Evolutionary conservation across 805 yeast genomes (phyloP).

Genomic region (Yarrowia sp.): DNA sequence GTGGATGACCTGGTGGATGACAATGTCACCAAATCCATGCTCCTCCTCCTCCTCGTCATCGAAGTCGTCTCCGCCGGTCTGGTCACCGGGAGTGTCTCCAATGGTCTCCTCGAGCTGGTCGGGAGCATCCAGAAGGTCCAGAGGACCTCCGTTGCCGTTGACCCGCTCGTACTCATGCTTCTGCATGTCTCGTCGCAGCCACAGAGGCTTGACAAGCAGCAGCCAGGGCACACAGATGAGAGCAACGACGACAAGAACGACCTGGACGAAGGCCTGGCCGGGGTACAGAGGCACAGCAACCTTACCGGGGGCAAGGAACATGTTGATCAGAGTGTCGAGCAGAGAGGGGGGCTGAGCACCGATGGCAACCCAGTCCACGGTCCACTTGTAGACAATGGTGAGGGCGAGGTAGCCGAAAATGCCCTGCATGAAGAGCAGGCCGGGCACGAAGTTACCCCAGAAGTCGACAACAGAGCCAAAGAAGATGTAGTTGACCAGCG

Average conservation of each 20-base stretch:
- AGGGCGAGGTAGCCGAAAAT: constrained; percentile 90
- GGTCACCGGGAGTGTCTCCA: constrained; percentile 31
- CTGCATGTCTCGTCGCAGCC: constrained; percentile 57
- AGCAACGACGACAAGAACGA: constrained; percentile 69
- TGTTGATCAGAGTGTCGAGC: constrained; percentile 88
- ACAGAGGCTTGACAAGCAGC: constrained; percentile 77
- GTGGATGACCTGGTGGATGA: constrained; percentile 96
- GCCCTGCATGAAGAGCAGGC: constrained; percentile 90
- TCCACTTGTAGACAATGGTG: constrained; percentile 90
- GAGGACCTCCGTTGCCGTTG: constrained; percentile 39
- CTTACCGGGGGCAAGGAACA: constrained; percentile 92
- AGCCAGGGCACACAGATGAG: constrained; percentile 91
- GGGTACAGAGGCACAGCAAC: constrained; percentile 75
- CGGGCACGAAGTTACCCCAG: constrained; percentile 91
- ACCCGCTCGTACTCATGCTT: constrained; percentile 53
- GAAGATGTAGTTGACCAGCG: constrained; percentile 72
- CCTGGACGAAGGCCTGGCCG: constrained; percentile 78
- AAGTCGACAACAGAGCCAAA: constrained; percentile 75
- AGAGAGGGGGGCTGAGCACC: constrained; percentile 85
- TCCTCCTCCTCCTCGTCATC: constrained; percentile 54
- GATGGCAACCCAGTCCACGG: constrained; percentile 80
- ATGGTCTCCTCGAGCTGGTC: constrained; percentile 27
- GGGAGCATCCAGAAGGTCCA: constrained; percentile 27
- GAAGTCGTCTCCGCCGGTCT: constrained; percentile 43
- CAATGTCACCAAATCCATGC: constrained; percentile 83